Percentiles rank a stretch among this genome's conserved stretches.
phyloP scores from a whole-genome alignment of 768 basidiomycete genomes.

The Phylloporus rhodoxanthus region DNA sequence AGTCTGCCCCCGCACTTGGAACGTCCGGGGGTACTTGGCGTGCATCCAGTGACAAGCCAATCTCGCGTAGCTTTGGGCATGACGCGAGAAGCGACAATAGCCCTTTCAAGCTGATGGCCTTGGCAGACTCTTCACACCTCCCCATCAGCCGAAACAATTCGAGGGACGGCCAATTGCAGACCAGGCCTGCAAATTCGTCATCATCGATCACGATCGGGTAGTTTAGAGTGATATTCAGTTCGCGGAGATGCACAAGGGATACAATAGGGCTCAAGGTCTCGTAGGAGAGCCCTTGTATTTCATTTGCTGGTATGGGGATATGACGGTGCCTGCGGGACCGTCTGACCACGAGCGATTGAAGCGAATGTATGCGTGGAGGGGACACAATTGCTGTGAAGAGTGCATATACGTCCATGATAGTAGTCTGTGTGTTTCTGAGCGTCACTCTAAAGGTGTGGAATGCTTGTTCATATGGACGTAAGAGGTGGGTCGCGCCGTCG shows the following conservation, averaged over 20 bases:
- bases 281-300: neutral
- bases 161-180: conserved; percentile 1
- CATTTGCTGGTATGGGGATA: too few relatives aligned
- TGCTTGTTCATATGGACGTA: neutral
- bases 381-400: neutral
- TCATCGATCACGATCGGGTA: neutral
- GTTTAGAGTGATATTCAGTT: neutral
- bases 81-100: neutral
- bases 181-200: neutral
- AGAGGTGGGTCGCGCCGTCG: neutral
- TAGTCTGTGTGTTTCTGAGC: neutral
- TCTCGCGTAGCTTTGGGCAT: neutral
- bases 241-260: conserved; percentile 2
- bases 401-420: neutral
- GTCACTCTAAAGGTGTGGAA: neutral
- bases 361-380: neutral
- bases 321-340: neutral
- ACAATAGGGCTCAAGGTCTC: neutral
- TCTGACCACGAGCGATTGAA: neutral
- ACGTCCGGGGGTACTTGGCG: neutral
- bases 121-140: neutral
- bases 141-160: neutral
- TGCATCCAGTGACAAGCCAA: neutral
- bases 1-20: neutral
- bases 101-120: neutral